Conservation (phyloP, 805 yeast species). For the Blastobotrys robertii region DNA sequence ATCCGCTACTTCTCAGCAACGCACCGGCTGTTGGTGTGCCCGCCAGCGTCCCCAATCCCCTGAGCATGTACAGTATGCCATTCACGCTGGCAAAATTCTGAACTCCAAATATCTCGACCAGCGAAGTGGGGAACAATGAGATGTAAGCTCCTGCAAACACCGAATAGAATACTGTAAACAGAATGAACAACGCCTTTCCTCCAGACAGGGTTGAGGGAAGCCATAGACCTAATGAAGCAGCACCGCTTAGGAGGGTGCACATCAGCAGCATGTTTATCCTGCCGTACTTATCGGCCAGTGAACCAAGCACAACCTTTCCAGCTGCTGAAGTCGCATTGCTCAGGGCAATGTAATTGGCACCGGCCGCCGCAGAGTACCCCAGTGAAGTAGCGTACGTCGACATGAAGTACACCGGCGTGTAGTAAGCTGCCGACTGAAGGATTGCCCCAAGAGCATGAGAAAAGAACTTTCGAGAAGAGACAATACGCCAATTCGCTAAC, state of each 20-base stretch:
- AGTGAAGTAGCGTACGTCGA: conserved; percentile 14
- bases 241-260: conserved; percentile 35
- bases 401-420: conserved; percentile 15
- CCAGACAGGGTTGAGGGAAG: conserved; percentile 4
- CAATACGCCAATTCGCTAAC: conserved; percentile 7
- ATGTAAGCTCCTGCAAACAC: conserved; percentile 16
- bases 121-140: conserved; percentile 14
- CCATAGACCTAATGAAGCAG: conserved; percentile 38
- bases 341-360: conserved; percentile 16
- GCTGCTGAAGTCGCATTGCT: conserved; percentile 16
- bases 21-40: conserved; percentile 19
- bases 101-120: conserved; percentile 16
- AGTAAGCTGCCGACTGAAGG: conserved; percentile 15
- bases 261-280: conserved; percentile 43
- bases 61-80: conserved; percentile 13
- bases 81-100: conserved; percentile 13
- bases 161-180: conserved; percentile 15
- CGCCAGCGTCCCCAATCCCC: conserved; percentile 16
- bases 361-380: conserved; percentile 13
- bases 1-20: conserved; percentile 5
- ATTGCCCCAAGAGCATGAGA: conserved; percentile 10
- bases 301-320: conserved; percentile 40
- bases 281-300: conserved; percentile 44
- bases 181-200: conserved; percentile 5
- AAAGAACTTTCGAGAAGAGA: conserved; percentile 9